Evolutionary conservation across 2,329 filamentous ascomycete species (phyloP), one percentile per base, ranked within the genome.

Genomic region (Escovopsis sp.): DNA sequence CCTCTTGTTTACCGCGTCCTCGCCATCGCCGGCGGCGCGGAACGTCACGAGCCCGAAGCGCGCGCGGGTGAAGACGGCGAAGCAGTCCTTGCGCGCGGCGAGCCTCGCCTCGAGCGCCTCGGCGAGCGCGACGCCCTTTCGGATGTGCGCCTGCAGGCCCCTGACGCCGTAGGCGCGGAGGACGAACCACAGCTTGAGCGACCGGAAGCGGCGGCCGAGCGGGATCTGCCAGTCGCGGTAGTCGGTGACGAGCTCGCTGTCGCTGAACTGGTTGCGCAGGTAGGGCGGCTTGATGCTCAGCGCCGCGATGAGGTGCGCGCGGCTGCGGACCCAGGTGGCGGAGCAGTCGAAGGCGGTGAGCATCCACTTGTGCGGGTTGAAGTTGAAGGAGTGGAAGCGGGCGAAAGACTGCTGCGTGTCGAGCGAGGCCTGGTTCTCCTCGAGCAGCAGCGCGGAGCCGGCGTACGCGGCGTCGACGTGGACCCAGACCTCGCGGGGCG

Each of bases 161-260:
- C 70, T 68, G 40, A 93, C 65, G 38, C 89, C 89, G 56, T 87
- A 94, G 35, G 74, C 79, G 36, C 89, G 72, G 52, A 95, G 66
- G 7, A 96, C 87, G 57, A 95, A 95, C 89, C 89, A 96, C 48
- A 94, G 79, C 66, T 96, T 96, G 44, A 96, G 64, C 3, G 81
- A 78, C 45, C 89, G 74, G 71, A 96, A 96, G 13, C 89, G 72
- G 3, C 89, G 72, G 8, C 89, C 89, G 0, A 96, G 77, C 0
- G 89, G 87, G 53, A 96, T 93, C 64, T 94, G 87, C 89, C 89
- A 96, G 68, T 96, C 88, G 37, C 89, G 77, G 66, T 94, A 95
- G 62, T 96, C 89, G 20, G 86, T 94, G 1, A 95, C 89, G 2
- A 89, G 71, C 0, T 86, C 87, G 32, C 72, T 75, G 51, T 91